These are phyloP conservation scores for Tephrocybe sp. DNA, from an alignment of 768 basidiomycete genomes.

Conservation along the genomic window DNA sequence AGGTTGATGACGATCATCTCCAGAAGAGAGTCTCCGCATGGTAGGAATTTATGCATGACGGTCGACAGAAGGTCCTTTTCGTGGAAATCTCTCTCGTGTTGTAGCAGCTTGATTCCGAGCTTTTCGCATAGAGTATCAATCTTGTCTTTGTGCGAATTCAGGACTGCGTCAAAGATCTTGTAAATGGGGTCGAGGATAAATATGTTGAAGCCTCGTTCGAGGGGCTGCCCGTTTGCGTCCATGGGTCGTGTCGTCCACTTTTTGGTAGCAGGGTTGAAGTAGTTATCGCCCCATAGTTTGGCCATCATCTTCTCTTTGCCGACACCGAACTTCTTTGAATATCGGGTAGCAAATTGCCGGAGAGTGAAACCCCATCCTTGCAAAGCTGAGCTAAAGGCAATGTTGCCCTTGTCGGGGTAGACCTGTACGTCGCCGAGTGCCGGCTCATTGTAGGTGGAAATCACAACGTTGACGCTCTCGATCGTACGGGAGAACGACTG, in stretches of 20 bases:
- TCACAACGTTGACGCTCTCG: conserved; percentile 95
- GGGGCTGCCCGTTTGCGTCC: conserved; percentile 77
- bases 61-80: conserved; percentile 94
- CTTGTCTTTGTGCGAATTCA: conserved; percentile 89
- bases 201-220: conserved; percentile 96
- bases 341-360: conserved; percentile 90
- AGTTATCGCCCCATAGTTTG: conserved; percentile 99
- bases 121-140: conserved; percentile 85
- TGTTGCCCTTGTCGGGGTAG: conserved; percentile 95
- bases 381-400: conserved; percentile 97
- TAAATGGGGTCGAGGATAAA: conserved; percentile 99
- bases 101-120: conserved; percentile 85
- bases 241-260: conserved; percentile 86
- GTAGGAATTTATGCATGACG: conserved; percentile 98
- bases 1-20: conserved; percentile 99
- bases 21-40: conserved; percentile 93
- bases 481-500: conserved; percentile 96
- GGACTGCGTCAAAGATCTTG: conserved; percentile 94
- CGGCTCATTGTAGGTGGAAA: conserved; percentile 92
- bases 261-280: conserved; percentile 92
- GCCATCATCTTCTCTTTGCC: conserved; percentile 96
- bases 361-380: conserved; percentile 99
- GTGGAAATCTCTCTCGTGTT: conserved; percentile 87
- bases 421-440: conserved; percentile 59
- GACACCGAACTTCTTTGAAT: conserved; percentile 97